Conservation (phyloP, 202 grass and related monocot species). For the Brachypodium distachyon region DNA sequence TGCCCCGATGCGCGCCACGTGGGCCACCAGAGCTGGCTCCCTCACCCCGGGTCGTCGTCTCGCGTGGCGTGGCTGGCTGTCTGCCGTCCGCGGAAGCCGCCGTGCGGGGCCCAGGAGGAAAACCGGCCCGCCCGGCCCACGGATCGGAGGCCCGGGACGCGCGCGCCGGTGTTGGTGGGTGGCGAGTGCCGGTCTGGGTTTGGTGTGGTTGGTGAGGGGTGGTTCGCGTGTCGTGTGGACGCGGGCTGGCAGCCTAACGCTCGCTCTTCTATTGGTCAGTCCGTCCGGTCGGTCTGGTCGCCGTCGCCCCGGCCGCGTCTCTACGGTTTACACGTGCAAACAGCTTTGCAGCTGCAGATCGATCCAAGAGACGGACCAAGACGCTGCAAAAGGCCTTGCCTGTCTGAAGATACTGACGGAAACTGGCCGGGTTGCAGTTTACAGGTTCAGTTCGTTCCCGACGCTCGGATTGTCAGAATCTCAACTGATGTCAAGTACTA, state of each 20-base stretch:
- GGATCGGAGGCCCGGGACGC: too few species aligned
- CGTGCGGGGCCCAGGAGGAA: neutral
- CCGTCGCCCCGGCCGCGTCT: neutral
- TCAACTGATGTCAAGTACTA: neutral
- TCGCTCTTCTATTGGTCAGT: neutral
- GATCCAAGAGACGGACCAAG: too few species aligned
- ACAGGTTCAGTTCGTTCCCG: neutral
- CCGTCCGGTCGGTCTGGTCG: neutral
- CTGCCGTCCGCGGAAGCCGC: conserved; percentile 16
- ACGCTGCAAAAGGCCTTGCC: neutral
- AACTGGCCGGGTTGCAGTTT: neutral
- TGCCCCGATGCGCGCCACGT: conserved; percentile 27
- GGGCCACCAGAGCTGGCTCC: neutral
- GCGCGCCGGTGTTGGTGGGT: too few species aligned
- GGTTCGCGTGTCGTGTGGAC: conserved; percentile 9
- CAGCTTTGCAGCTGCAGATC: too few species aligned
- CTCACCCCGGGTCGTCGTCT: neutral
- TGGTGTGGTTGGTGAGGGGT: conserved; percentile 16
- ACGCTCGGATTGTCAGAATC: neutral
- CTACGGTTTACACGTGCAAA: neutral
- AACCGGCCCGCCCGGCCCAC: too few species aligned
- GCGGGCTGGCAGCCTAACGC: neutral
- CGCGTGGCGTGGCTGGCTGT: neutral
- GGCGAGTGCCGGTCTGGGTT: conserved; percentile 10
- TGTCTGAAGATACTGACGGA: neutral